A percentile compares a stretch with the other conserved stretches of the same genome.
These are phyloP conservation scores for Conoideocrella luteorostrata DNA, from an alignment of 2,329 filamentous ascomycete genomes.

Conservation along the genomic window DNA sequence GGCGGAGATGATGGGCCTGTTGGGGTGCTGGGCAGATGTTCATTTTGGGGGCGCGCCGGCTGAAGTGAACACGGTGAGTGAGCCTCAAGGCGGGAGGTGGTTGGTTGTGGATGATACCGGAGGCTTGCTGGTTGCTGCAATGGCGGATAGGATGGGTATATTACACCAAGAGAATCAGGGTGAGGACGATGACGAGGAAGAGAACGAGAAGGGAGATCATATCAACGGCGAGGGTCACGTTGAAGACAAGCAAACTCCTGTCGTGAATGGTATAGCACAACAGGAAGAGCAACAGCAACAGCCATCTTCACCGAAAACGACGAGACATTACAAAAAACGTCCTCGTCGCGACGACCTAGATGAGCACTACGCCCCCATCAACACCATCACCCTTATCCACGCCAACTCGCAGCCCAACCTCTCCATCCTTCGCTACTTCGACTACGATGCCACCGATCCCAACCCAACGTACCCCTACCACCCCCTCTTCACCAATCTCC, in stretches of 20 bases:
- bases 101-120: slow-evolving; percentile 82
- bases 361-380: slow-evolving; percentile 61
- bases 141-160: slow-evolving; percentile 86
- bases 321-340: slow-evolving; percentile 18
- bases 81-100: slow-evolving; percentile 50
- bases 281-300: slow-evolving; percentile 2
- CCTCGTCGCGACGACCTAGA: slow-evolving; percentile 44
- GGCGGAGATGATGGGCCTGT: slow-evolving; percentile 73
- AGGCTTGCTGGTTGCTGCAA: slow-evolving; percentile 71
- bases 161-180: slow-evolving; percentile 44
- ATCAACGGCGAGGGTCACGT: too few relatives aligned
- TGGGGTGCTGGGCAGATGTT: slow-evolving; percentile 86
- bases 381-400: slow-evolving; percentile 76
- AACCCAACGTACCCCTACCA: slow-evolving; percentile 55
- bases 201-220: slow-evolving; percentile 2
- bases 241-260: slow-evolving; percentile 4
- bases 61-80: slow-evolving; percentile 17
- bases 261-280: not conserved
- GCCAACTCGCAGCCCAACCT: slow-evolving; percentile 82
- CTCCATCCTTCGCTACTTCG: slow-evolving; percentile 80
- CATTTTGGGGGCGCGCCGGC: slow-evolving; percentile 48
- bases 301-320: slow-evolving; percentile 2
- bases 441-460: slow-evolving; percentile 66
- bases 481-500: slow-evolving; percentile 74
- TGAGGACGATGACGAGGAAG: slow-evolving; percentile 14